Evolutionary conservation across 106 monocot genomes (phyloP), one percentile per base, ranked within the genome.

Genomic region (Hemerocallis citrina): DNA sequence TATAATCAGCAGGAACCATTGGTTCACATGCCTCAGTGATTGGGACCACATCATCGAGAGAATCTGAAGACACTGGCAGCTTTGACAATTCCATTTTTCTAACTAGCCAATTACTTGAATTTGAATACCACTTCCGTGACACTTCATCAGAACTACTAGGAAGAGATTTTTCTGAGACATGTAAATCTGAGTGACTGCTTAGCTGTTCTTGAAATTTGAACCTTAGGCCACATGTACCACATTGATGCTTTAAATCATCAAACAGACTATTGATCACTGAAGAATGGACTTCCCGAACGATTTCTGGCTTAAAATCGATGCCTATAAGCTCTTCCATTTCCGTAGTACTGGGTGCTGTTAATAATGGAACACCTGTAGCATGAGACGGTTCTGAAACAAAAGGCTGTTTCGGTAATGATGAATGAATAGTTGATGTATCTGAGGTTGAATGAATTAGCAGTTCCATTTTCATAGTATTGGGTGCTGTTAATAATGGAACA

Each of bases 1-100:
- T 84, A 65, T 96, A 90, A 75, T 96, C 95, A 39, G 90, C 90
- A 64, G 84, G 78, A 58, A 96, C 90, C 90, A 87, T 84, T 6
- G 67, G 73, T 39, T 79, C 86, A 36, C 44, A 55, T 19, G 55
- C 8, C 17, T 81, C 83, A 45, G 57, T 52, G 5, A 14, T 16
- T 58, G 56, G 25, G 3, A 30, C 42, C 16, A 41, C 24, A 30
- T 62, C 66, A 40, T 69, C 75, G 12, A 55, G 9, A 43, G 51
- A 64, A 29, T 16, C 38, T 22, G 24, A 3, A 22, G 59, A 49
- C 29, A 67, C 24, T 17, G 39, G 38, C 14, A 44, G 44, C 54
- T 23, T 61, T 57, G 30, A 7, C 32, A 27, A 20, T 55, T 57
- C 66, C 0, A 58, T 13, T 9, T 31, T 34, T 31, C 72, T 63